Conservation (phyloP, 345 rosid species). For the Anacardium occidentale region DNA sequence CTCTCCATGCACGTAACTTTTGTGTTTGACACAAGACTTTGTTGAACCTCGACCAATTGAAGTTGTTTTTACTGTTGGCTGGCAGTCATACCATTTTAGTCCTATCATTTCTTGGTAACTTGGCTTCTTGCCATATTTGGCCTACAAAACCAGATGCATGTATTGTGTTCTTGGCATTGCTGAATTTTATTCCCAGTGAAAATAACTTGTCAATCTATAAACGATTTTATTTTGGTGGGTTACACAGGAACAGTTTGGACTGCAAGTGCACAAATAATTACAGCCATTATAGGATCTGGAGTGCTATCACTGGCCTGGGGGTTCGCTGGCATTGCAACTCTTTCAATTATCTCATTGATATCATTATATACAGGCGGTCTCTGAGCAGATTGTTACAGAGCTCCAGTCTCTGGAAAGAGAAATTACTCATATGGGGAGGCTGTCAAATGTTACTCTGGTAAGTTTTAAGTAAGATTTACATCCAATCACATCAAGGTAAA, state of each 20-base stretch:
- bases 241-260: conserved; percentile 16
- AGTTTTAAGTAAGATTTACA: not conserved
- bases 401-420: conserved; percentile 19
- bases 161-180: no score
- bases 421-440: conserved; percentile 16
- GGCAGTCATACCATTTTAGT: no score
- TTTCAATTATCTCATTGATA: conserved; percentile 13
- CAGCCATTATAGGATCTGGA: conserved; percentile 26
- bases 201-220: no score
- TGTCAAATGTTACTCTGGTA: conserved; percentile 17
- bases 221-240: not conserved
- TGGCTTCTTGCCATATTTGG: not conserved
- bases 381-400: conserved; percentile 23
- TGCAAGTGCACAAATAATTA: conserved; percentile 28
- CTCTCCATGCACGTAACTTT: not conserved
- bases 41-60: no score
- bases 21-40: not conserved
- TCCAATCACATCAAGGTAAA: not conserved
- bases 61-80: not conserved
- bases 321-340: conserved; percentile 10
- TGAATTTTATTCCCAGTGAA: no score
- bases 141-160: not conserved
- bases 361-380: conserved; percentile 18
- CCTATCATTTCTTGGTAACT: not conserved
- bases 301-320: conserved; percentile 27